Percentiles rank a stretch among this genome's conserved stretches.
Conservation (phyloP, 371 early-diverging fungal genomes). For the Choanephora cucurbitarum region DNA sequence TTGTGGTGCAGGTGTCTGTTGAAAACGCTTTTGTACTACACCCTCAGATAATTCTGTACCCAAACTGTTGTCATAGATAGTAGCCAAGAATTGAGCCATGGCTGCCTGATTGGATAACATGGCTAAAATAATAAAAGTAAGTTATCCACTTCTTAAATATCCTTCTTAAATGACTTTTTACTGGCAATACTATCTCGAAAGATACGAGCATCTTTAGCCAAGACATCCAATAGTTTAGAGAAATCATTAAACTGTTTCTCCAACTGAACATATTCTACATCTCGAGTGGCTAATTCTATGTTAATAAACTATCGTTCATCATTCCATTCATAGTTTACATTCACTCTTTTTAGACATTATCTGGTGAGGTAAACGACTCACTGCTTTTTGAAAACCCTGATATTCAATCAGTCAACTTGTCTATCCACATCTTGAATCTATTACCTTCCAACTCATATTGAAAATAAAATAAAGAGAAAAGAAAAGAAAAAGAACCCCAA, state of each 20-base stretch:
- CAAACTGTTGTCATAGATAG: constrained; percentile 56
- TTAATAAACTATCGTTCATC: background rate
- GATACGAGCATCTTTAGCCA: constrained; percentile 68
- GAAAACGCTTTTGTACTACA: constrained; percentile 44
- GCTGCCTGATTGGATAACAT: constrained; percentile 70
- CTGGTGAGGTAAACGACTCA: constrained; percentile 39
- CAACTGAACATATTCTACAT: constrained; percentile 68
- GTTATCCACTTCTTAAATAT: background rate
- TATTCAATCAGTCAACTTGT: background rate
- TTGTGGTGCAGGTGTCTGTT: constrained; percentile 59
- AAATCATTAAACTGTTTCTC: constrained; percentile 64
- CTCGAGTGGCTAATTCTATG: constrained; percentile 57
- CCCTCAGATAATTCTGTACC: constrained; percentile 35
- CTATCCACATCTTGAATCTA: background rate
- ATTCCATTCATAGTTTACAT: constrained; percentile 39
- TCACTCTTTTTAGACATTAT: constrained; percentile 49
- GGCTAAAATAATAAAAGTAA: constrained; percentile 30
- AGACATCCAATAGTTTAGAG: constrained; percentile 52
- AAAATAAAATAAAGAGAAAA: background rate
- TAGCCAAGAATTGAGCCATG: constrained; percentile 64
- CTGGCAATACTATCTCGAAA: constrained; percentile 77
- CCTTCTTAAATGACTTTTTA: constrained; percentile 30
- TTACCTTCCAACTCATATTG: background rate
- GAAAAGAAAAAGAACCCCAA: background rate
- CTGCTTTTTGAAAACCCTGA: constrained; percentile 40